Base-by-base conservation (phyloP, 2,329 filamentous ascomycete species). In the Fusarium pseudoanthophilum region DNA sequence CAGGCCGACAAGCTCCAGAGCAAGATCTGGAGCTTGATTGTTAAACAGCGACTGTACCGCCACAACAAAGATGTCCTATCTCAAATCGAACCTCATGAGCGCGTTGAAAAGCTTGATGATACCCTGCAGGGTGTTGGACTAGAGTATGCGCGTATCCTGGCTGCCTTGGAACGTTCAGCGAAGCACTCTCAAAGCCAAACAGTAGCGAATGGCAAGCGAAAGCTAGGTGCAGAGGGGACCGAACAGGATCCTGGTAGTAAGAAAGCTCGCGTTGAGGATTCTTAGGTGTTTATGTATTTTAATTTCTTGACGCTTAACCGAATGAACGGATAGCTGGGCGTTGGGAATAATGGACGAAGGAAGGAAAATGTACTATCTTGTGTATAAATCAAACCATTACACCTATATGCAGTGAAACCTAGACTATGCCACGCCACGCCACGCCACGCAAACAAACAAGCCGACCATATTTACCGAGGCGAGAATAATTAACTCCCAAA, bases 31-130 rank as follows among this genome's bases (percentile, higher is more conserved):
- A 86, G 91, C 36, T 81, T 95, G 30, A 85, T 93, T 46, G 89
- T 92, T n/a, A 96, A 96, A 83, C 89, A 93, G 77, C 86, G 94
- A 40, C 84, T 97, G 8, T 95, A 93, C 79, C 87, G 89, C 49
- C 92, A 94, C 76, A 95, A 96, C 78, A 88, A 87, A 64, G 92
- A 95, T 75, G 82, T 88, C 5, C 85, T 97, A 18, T 87, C 89
- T 42, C 91, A 95, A 80, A 83, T 95, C 45, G 92, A 94, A 61
- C 84, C 85, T 10, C 80, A 83, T 1, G 93, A 95, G 80, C 87
- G 92, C 40, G 89, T 92, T 13, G 88, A 93, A 64, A 94, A 92
- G 84, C 84, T 97, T 7, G 89, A 93, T 56, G 88, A 92, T 74
- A 92, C 92, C 0, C 83, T 95, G 28, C 84, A 87, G 21, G 88